phyloP scores from a whole-genome alignment of 1,139 yeast species.

The Saccharomycopsis hybrid region DNA sequence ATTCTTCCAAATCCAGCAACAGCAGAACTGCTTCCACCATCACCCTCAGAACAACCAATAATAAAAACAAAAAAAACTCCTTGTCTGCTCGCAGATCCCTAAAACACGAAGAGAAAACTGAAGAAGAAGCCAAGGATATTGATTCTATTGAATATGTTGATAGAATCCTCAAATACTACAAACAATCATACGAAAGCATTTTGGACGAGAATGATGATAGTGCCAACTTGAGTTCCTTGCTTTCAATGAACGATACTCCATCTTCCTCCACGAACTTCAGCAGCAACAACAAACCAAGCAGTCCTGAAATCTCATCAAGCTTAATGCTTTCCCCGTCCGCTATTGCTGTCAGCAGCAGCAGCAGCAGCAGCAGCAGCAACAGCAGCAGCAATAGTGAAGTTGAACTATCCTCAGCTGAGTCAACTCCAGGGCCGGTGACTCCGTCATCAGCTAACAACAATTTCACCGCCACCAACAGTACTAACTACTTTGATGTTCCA shows the following conservation, averaged over 20 bases:
- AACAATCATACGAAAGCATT: not conserved
- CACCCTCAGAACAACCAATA: too few relatives aligned
- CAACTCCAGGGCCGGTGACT: not conserved
- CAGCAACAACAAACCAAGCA: not conserved
- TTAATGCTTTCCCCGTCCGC: too few relatives aligned
- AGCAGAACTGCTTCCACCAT: too few relatives aligned
- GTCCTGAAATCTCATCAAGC: not conserved
- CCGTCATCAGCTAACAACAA: not conserved
- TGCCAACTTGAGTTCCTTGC: too few relatives aligned
- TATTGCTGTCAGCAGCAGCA: too few relatives aligned
- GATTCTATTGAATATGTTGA: constrained; percentile 10
- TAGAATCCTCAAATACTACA: constrained; percentile 7
- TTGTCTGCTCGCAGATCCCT: not conserved
- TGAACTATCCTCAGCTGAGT: not conserved
- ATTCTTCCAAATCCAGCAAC: not conserved
- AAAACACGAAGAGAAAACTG: too few relatives aligned
- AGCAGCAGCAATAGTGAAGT: too few relatives aligned
- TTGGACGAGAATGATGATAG: too few relatives aligned
- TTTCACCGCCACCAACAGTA: not conserved
- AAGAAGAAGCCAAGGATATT: constrained; percentile 1
- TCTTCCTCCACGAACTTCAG: not conserved
- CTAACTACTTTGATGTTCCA: not conserved
- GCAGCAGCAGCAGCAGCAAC: too few relatives aligned
- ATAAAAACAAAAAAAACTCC: too few relatives aligned
- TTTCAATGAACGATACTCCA: not conserved